A percentile compares a stretch with the other conserved stretches of the same genome.
phyloP scores from a whole-genome alignment of 2,329 filamentous ascomycete species.

The Decorospora gaudefroyi region DNA sequence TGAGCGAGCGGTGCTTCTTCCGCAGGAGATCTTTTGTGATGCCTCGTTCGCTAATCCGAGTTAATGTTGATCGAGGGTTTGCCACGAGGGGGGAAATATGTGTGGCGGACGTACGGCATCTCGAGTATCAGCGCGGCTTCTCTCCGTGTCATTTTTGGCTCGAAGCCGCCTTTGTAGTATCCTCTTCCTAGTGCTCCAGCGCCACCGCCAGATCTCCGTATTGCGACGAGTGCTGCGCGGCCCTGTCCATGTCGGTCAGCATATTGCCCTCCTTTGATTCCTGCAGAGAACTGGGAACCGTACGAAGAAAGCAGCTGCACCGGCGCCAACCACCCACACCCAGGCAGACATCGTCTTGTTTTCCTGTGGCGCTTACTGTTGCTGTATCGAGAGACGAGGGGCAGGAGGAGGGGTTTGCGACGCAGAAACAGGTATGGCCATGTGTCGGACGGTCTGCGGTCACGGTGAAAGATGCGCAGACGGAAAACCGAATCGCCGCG shows the following conservation, averaged over 20 bases:
- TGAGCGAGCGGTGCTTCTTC: conserved; percentile 91
- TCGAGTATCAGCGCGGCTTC: conserved; percentile 91
- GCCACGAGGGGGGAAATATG: background rate
- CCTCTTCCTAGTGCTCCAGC: conserved; percentile 79
- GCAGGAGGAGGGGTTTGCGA: conserved; percentile 8
- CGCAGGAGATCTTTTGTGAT: conserved; percentile 91
- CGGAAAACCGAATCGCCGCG: conserved; percentile 8
- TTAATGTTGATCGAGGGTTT: conserved; percentile 8
- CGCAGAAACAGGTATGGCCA: background rate
- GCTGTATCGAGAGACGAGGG: background rate
- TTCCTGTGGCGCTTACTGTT: conserved; percentile 4
- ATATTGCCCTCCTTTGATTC: background rate
- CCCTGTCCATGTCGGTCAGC: conserved; percentile 61
- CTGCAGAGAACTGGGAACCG: conserved; percentile 18
- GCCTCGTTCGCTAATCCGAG: conserved; percentile 70
- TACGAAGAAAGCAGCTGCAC: conserved; percentile 69
- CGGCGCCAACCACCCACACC: conserved; percentile 64
- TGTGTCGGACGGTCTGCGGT: background rate
- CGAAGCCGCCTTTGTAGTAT: conserved; percentile 99
- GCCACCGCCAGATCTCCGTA: conserved; percentile 74
- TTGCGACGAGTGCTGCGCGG: conserved; percentile 86
- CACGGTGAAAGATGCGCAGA: background rate
- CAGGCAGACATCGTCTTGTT: conserved; percentile 60
- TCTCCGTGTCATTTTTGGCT: conserved; percentile 87
- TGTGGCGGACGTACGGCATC: conserved; percentile 68